Percentiles rank a stretch among this genome's conserved stretches.
phyloP scores from a whole-genome alignment of 768 basidiomycete genomes.

The Auriscalpium vulgare region DNA sequence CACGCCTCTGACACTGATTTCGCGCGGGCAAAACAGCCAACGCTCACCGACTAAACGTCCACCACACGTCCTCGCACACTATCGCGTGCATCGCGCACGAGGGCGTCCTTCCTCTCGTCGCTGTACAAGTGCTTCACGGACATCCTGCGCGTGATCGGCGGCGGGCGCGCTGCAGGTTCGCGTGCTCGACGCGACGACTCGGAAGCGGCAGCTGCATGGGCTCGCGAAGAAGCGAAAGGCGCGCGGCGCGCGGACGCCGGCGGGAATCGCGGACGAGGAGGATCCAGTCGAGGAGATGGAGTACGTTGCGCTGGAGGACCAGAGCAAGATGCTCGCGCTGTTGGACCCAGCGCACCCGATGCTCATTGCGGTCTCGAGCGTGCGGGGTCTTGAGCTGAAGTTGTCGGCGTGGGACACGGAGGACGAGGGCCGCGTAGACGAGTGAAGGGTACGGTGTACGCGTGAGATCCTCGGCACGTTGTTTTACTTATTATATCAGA shows the following conservation, averaged over 20 bases:
- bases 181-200: slow-evolving; percentile 59
- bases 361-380: slow-evolving; percentile 61
- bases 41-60: slow-evolving; percentile 62
- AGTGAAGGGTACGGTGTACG: neutral
- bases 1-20: slow-evolving; percentile 37
- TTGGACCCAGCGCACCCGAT: slow-evolving; percentile 58
- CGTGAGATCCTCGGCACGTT: too few species aligned
- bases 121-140: slow-evolving; percentile 67
- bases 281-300: slow-evolving; percentile 81
- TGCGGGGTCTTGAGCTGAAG: slow-evolving; percentile 55
- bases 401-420: slow-evolving; percentile 24
- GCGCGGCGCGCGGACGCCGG: slow-evolving; percentile 34
- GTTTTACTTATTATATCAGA: too few species aligned
- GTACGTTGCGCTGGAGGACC: slow-evolving; percentile 74
- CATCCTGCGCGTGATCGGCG: slow-evolving; percentile 50
- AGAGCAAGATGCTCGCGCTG: slow-evolving; percentile 50
- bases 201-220: slow-evolving; percentile 59
- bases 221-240: slow-evolving; percentile 62
- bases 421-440: slow-evolving; percentile 3
- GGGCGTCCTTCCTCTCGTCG: slow-evolving; percentile 67
- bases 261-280: slow-evolving; percentile 39
- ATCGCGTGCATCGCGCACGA: slow-evolving; percentile 59
- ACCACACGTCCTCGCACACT: slow-evolving; percentile 50
- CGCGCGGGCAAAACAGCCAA: slow-evolving; percentile 60
- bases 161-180: slow-evolving; percentile 46